Evolutionary conservation across 2,329 filamentous ascomycete genomes (phyloP).

Genomic region (Cladosporium sp.): DNA sequence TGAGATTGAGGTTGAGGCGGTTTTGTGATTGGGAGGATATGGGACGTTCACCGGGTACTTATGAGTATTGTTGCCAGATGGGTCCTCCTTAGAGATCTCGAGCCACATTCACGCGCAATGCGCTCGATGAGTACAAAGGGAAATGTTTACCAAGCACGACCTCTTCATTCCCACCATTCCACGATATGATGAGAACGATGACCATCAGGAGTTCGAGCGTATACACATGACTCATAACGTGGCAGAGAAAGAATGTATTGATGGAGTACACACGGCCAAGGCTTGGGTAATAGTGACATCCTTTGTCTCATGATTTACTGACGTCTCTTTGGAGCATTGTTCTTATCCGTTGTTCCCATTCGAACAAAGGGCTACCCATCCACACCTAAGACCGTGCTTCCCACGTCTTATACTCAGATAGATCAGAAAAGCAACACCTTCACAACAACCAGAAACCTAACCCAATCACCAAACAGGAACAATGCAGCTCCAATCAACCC

Average conservation of each 20-base stretch:
- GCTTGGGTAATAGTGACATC: not conserved
- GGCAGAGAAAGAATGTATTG: not conserved
- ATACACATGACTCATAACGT: not conserved
- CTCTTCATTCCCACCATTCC: not conserved
- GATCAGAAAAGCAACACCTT: not conserved
- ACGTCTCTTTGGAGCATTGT: not conserved
- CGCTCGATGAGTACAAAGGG: not conserved
- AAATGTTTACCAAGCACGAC: not conserved
- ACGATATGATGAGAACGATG: not conserved
- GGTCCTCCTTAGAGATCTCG: too few relatives aligned
- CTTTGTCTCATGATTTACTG: not conserved
- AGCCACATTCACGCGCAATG: too few relatives aligned
- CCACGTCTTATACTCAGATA: not conserved
- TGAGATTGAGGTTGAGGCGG: slow-evolving; percentile 3
- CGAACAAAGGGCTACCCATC: not conserved
- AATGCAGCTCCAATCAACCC: not conserved
- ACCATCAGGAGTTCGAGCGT: not conserved
- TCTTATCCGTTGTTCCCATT: not conserved
- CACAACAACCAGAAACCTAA: not conserved
- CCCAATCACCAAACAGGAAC: not conserved
- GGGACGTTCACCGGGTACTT: not conserved
- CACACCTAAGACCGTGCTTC: not conserved
- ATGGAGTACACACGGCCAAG: not conserved
- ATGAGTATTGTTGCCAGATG: too few relatives aligned
- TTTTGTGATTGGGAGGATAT: not conserved